Conservation (phyloP, 495 filamentous ascomycete genomes). For the Penicillium manginii region DNA sequence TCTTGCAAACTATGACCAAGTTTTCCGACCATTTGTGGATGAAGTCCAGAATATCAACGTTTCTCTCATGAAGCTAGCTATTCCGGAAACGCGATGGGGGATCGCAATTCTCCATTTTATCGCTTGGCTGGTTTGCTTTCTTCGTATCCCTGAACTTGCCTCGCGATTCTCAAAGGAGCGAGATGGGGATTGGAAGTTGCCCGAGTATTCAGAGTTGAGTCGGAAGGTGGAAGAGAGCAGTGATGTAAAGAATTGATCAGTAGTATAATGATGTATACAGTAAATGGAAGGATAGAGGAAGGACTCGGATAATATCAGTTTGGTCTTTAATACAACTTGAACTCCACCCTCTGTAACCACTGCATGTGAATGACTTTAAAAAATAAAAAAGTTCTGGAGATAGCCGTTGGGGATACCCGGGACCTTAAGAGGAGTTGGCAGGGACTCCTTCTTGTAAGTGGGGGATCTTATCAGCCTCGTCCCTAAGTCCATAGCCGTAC, state of each 20-base stretch:
- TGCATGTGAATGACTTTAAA: too few species aligned
- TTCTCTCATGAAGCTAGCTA: conserved; percentile 13
- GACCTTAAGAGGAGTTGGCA: too few species aligned
- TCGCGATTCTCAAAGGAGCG: conserved; percentile 21
- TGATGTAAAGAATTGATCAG: not conserved
- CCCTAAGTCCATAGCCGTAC: too few species aligned
- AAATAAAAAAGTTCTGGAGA: too few species aligned
- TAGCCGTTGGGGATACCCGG: too few species aligned
- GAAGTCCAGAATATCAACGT: conserved; percentile 32
- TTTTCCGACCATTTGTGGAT: conserved; percentile 34
- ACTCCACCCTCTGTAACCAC: too few species aligned
- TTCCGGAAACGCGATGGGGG: conserved; percentile 30
- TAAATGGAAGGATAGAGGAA: too few species aligned
- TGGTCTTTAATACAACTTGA: too few species aligned
- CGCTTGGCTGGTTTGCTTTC: conserved; percentile 16
- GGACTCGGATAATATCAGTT: too few species aligned
- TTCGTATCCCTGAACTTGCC: conserved; percentile 29
- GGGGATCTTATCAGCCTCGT: not conserved
- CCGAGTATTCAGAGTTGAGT: conserved; percentile 28
- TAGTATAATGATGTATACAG: too few species aligned
- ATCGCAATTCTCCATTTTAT: conserved; percentile 31
- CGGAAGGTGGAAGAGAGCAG: not conserved
- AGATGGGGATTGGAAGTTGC: conserved; percentile 30
- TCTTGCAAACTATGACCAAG: conserved; percentile 29
- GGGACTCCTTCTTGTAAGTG: too few species aligned